phyloP scores from a whole-genome alignment of 1,139 yeast genomes.

The Wickerhamiella pararugosa region DNA sequence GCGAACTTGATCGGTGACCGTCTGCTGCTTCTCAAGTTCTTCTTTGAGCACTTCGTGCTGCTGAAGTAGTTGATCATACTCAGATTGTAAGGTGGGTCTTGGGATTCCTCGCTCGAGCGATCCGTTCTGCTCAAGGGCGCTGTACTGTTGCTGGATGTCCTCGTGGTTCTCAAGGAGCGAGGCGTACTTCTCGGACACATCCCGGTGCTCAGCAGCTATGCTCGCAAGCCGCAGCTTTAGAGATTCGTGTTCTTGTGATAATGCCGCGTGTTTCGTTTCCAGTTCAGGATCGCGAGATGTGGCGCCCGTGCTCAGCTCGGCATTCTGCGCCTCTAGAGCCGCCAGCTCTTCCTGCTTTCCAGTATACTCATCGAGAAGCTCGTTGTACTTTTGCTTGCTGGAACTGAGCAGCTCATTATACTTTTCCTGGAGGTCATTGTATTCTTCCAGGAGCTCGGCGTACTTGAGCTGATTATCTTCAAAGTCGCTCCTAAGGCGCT shows the following conservation, averaged over 20 bases:
- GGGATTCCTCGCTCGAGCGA: neutral
- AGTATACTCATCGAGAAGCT: constrained; percentile 2
- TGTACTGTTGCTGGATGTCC: constrained; percentile 2
- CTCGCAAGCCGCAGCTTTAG: neutral
- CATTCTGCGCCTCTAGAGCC: neutral
- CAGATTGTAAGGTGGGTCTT: constrained; percentile 1
- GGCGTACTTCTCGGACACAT: neutral
- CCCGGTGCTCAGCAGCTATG: no score
- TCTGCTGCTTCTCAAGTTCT: constrained; percentile 25
- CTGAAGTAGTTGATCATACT: constrained; percentile 9
- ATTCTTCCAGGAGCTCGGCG: neutral
- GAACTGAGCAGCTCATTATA: neutral
- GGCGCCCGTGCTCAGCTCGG: no score
- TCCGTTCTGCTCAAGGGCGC: neutral
- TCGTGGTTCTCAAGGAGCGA: neutral
- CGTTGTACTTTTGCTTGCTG: no score
- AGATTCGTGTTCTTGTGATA: constrained; percentile 1
- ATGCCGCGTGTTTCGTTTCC: neutral
- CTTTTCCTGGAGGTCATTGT: neutral
- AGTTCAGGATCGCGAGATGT: neutral
- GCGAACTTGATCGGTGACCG: constrained; percentile 28
- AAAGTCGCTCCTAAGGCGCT: neutral
- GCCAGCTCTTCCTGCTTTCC: neutral
- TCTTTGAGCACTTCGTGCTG: constrained; percentile 12
- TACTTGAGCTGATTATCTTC: neutral